Evolutionary conservation across 129 eudicot genomes (phyloP).

Genomic region (Flaveria bidentis): DNA sequence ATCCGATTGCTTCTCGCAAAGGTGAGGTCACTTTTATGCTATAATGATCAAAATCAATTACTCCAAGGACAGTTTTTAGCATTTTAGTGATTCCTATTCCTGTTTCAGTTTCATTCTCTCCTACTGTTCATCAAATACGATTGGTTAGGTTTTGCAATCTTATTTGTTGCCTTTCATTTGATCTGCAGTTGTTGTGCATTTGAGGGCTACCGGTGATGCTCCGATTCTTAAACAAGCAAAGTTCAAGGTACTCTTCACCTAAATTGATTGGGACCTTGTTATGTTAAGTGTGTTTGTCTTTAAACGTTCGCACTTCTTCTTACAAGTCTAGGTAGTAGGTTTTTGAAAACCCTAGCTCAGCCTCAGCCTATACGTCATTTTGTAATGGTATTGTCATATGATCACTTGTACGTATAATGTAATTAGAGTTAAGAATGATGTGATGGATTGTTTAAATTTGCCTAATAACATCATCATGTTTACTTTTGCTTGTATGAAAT

Average conservation of each 20-base stretch:
- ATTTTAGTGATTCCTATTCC: too few species aligned
- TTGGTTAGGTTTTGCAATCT: conserved; percentile 31
- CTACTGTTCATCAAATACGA: not conserved
- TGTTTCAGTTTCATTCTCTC: too few species aligned
- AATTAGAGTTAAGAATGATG: not conserved
- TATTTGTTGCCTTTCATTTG: not conserved
- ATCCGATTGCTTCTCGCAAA: too few species aligned
- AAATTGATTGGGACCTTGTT: not conserved
- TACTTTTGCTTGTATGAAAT: too few species aligned
- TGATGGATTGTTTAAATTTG: not conserved
- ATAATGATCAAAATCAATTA: too few species aligned
- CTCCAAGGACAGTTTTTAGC: too few species aligned
- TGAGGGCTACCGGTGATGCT: conserved; percentile 68
- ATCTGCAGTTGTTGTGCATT: conserved; percentile 50
- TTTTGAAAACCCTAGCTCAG: conserved; percentile 24
- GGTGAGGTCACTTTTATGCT: too few species aligned
- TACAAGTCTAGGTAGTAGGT: not conserved
- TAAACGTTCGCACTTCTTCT: not conserved
- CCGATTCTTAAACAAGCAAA: conserved; percentile 95
- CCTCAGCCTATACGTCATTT: not conserved
- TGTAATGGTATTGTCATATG: not conserved
- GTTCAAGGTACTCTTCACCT: conserved; percentile 58
- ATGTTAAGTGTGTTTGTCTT: not conserved
- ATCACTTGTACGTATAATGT: not conserved
- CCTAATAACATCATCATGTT: not conserved